phyloP scores from a whole-genome alignment of 2,329 filamentous ascomycete genomes.

The Claviceps pusilla region DNA sequence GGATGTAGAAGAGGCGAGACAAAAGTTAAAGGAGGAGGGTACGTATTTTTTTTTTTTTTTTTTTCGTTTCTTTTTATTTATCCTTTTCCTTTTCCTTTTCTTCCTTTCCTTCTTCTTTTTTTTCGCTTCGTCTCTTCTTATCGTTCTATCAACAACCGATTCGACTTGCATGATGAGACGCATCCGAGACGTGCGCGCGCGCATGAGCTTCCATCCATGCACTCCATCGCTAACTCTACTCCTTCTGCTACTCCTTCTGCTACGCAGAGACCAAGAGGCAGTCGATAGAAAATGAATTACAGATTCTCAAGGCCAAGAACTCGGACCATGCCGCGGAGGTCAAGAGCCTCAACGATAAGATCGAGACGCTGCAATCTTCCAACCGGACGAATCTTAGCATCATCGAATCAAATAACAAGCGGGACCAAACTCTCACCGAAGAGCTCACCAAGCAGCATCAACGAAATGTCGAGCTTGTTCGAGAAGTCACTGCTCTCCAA shows the following conservation, averaged over 20 bases:
- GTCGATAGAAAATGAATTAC: conserved; percentile 66
- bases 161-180: neutral
- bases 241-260: neutral
- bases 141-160: neutral
- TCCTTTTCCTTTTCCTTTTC: too few species aligned
- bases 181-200: neutral
- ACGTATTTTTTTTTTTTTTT: conserved; percentile 13
- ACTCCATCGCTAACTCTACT: neutral
- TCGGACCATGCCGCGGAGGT: conserved; percentile 61
- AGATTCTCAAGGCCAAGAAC: conserved; percentile 59
- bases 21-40: conserved; percentile 75
- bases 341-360: conserved; percentile 64
- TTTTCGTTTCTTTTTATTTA: neutral
- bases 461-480: conserved; percentile 69
- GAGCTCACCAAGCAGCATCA: conserved; percentile 82
- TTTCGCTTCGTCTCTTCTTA: neutral
- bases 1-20: conserved; percentile 67
- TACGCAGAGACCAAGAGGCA: conserved; percentile 58
- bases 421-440: conserved; percentile 71
- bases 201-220: neutral
- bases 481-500: conserved; percentile 68
- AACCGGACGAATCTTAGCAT: conserved; percentile 83
- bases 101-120: too few species aligned
- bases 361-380: conserved; percentile 74
- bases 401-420: conserved; percentile 75